A percentile compares a stretch with the other conserved stretches of the same genome.
These are phyloP conservation scores for Boletus coccyginus DNA, from an alignment of 768 basidiomycete species.

Conservation along the genomic window DNA sequence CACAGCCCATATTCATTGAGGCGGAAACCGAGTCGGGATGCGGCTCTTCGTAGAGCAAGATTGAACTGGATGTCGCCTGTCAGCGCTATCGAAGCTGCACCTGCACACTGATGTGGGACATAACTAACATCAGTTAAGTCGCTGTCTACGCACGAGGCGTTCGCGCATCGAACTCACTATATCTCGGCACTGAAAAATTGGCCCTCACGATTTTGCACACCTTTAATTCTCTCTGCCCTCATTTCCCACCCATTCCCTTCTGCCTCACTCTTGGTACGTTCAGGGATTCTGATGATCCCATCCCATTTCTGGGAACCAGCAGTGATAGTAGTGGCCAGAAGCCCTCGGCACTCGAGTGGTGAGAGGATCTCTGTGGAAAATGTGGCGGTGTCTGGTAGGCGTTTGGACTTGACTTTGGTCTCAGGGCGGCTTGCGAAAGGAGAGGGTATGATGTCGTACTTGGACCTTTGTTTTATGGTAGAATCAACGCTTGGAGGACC, in stretches of 20 bases:
- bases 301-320: slow-evolving; percentile 42
- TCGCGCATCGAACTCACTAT: slow-evolving; percentile 11
- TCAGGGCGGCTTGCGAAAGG: slow-evolving; percentile 14
- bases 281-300: slow-evolving; percentile 51
- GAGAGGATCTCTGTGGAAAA: slow-evolving; percentile 41
- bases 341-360: slow-evolving; percentile 41
- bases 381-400: slow-evolving; percentile 11
- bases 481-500: slow-evolving; percentile 14
- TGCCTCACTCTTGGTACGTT: slow-evolving; percentile 14
- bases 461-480: slow-evolving; percentile 10
- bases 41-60: slow-evolving; percentile 40
- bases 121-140: slow-evolving; percentile 9
- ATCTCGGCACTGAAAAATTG: slow-evolving; percentile 39
- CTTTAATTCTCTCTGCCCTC: slow-evolving; percentile 22
- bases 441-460: slow-evolving; percentile 10
- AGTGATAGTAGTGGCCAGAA: slow-evolving; percentile 40
- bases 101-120: slow-evolving; percentile 31
- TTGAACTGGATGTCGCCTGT: slow-evolving; percentile 58
- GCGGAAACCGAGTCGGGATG: slow-evolving; percentile 43
- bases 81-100: slow-evolving; percentile 49
- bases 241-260: slow-evolving; percentile 28
- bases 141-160: not conserved
- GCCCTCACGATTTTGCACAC: slow-evolving; percentile 31
- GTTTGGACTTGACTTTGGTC: slow-evolving; percentile 7
- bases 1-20: slow-evolving; percentile 67